A percentile compares a stretch with the other conserved stretches of the same genome.
phyloP scores from a whole-genome alignment of 441 rosid genomes.

The Corymbia calophylla region DNA sequence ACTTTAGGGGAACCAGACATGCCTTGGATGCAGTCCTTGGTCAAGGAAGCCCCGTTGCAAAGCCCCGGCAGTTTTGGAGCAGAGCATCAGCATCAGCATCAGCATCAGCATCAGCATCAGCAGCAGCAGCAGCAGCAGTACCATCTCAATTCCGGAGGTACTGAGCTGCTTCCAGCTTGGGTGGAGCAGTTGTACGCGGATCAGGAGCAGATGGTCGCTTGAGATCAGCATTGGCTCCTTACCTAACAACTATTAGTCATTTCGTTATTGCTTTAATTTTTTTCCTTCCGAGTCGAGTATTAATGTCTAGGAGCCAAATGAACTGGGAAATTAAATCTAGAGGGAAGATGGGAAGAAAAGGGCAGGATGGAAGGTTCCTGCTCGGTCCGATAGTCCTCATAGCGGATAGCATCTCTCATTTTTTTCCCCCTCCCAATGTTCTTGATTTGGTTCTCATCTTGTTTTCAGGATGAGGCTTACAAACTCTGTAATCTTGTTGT shows the following conservation, averaged over 20 bases:
- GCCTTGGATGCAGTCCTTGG: slow-evolving; percentile 82
- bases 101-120: slow-evolving; percentile 19
- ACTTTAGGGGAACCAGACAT: slow-evolving; percentile 57
- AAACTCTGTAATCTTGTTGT: background rate
- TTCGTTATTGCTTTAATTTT: slow-evolving; percentile 29
- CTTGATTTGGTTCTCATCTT: background rate
- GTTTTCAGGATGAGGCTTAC: background rate
- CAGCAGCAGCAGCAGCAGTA: slow-evolving; percentile 23
- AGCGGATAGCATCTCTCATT: background rate
- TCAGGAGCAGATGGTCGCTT: slow-evolving; percentile 77
- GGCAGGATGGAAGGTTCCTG: slow-evolving; percentile 24
- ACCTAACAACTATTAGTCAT: slow-evolving; percentile 21
- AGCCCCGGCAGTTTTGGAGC: slow-evolving; percentile 14
- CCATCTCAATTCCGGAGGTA: slow-evolving; percentile 20
- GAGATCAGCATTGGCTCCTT: slow-evolving; percentile 2
- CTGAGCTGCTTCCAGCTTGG: slow-evolving; percentile 46
- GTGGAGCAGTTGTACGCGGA: slow-evolving; percentile 75
- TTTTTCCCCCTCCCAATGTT: background rate
- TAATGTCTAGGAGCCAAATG: slow-evolving; percentile 15
- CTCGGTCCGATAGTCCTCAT: background rate
- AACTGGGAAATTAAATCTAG: background rate
- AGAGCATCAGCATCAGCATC: slow-evolving; percentile 12
- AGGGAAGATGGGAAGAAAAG: slow-evolving; percentile 13
- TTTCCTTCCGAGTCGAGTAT: slow-evolving; percentile 23
- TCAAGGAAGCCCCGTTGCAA: slow-evolving; percentile 40